Evolutionary conservation across 2,329 filamentous ascomycete genomes (phyloP), one percentile per base, ranked within the genome.

Genomic region (Curvularia sp.): DNA sequence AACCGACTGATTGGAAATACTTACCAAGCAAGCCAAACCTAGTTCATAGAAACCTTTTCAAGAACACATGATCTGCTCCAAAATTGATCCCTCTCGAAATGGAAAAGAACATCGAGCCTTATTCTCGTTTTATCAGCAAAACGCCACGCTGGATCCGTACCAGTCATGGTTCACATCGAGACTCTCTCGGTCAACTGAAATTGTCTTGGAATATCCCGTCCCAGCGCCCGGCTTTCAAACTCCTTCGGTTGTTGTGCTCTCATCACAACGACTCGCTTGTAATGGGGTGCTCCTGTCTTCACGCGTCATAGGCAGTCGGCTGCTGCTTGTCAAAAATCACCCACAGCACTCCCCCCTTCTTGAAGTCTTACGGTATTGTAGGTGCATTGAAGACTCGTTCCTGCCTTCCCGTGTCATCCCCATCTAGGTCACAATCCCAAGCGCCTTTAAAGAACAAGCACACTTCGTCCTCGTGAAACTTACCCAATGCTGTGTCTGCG

Each of bases 51-150:
- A 30, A 30, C 18, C 9, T 39, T 12, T 39, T 49, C 28, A 34
- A 50, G 55, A 60, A 60, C 55, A 46, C 55, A 51, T 55, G 42
- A 46, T 39, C 55, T 57, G 58, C 50, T 50, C 49, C 46, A 30
- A 59, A 6, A 49, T 55, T 9, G 34, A 55, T 42, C 41, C 47
- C 34, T 41, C 32, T n/a, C 7, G 15, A 36, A 23, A 23, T 46
- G 49, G 19, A 55, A 34, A 25, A 28, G n/a, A 18, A 18, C 23
- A 47, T 34, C n/a, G 27, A 36, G 34, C 34, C 34, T 48, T 48
- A 36, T 51, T 55, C 30, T 46, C 25, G 18, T 41, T 41, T 34
- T 34, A 42, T 45, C 25, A 50, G 19, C 28, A 50, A 12, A 23
- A 19, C 38, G 9, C 30, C 32, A 36, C 32, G 38, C 23, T 21